Conservation (phyloP, 108 stramenopile species). For the Stephanodiscus minutulus region DNA sequence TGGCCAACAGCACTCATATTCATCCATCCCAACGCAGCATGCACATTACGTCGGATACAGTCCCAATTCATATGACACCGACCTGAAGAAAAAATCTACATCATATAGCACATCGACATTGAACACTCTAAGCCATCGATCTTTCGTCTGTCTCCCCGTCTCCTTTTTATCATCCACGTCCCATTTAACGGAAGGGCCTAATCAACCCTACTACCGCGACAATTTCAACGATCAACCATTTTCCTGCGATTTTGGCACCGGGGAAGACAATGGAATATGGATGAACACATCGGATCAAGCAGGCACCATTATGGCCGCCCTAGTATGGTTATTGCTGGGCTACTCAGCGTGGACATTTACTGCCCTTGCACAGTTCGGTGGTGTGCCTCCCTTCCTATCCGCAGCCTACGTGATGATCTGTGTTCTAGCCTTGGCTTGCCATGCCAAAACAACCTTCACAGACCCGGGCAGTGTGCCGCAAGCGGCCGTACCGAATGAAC, state of each 20-base stretch:
- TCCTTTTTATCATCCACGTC: slow-evolving; percentile 30
- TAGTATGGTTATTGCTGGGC: slow-evolving; percentile 77
- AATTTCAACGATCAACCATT: slow-evolving; percentile 70
- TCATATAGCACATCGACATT: slow-evolving; percentile 19
- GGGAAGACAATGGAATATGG: slow-evolving; percentile 79
- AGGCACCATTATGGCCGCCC: slow-evolving; percentile 71
- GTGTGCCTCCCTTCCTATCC: slow-evolving; percentile 50
- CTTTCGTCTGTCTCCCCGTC: slow-evolving; percentile 8
- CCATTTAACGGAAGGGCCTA: slow-evolving; percentile 46
- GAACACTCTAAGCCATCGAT: slow-evolving; percentile 21
- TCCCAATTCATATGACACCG: slow-evolving; percentile 19
- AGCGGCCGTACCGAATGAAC: slow-evolving; percentile 68
- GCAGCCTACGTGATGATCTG: slow-evolving; percentile 61
- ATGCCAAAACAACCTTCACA: slow-evolving; percentile 90
- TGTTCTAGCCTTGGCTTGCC: slow-evolving; percentile 73
- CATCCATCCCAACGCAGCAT: slow-evolving; percentile 33
- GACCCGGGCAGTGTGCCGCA: slow-evolving; percentile 91
- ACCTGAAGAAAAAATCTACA: slow-evolving; percentile 40
- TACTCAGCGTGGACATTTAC: slow-evolving; percentile 73
- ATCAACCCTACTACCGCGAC: slow-evolving; percentile 62
- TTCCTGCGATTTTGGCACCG: slow-evolving; percentile 68
- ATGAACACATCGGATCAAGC: slow-evolving; percentile 74
- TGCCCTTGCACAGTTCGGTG: slow-evolving; percentile 59
- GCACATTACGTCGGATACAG: slow-evolving; percentile 16
- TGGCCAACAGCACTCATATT: slow-evolving; percentile 20